phyloP scores from a whole-genome alignment of 352 stramenopile species.

The Thraustotheca clavata region DNA sequence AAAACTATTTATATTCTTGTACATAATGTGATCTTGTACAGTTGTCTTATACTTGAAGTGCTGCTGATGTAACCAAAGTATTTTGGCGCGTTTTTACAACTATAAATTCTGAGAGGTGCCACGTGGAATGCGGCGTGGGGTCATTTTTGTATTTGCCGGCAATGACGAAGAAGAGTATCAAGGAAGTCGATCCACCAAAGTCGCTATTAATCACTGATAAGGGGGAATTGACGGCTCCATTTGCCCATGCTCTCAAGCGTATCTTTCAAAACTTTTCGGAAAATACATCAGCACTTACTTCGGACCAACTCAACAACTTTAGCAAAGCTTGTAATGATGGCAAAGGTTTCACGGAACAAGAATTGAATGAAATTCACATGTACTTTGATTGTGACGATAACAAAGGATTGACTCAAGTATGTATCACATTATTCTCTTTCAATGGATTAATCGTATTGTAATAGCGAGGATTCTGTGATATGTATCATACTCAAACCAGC shows the following conservation, averaged over 20 bases:
- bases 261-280: constrained; percentile 21
- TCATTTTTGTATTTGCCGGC: no score
- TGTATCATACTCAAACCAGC: constrained; percentile 88
- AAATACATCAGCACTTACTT: constrained; percentile 31
- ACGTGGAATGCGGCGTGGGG: no score
- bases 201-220: constrained; percentile 17
- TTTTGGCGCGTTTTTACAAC: no score
- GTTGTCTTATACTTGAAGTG: no score
- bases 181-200: constrained; percentile 4
- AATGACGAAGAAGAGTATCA: constrained; percentile 11
- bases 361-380: constrained; percentile 88
- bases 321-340: constrained; percentile 86
- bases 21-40: no score
- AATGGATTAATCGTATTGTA: not conserved
- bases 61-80: no score
- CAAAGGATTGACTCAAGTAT: constrained; percentile 70
- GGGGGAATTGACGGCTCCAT: constrained; percentile 15
- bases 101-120: no score
- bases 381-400: constrained; percentile 89
- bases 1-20: no score
- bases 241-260: constrained; percentile 18
- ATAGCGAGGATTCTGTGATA: constrained; percentile 73
- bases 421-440: not conserved
- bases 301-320: constrained; percentile 82
- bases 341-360: constrained; percentile 78